Conservation (phyloP, 768 basidiomycete genomes). For the Leucocoprinus birnbaumii region DNA sequence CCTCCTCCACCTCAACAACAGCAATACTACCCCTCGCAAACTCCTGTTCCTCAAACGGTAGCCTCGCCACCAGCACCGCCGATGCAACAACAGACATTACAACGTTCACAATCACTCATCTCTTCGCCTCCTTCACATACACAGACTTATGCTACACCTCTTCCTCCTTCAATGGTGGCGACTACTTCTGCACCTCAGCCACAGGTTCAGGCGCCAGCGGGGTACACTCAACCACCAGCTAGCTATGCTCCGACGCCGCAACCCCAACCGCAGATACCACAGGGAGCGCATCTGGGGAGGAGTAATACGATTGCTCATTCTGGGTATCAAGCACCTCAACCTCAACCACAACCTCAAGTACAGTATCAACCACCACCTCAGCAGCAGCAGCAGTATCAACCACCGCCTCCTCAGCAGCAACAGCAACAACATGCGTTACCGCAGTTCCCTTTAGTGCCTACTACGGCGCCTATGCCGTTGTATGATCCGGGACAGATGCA, state of each 20-base stretch:
- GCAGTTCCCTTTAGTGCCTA: slow-evolving; percentile 66
- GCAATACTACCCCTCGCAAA: slow-evolving; percentile 12
- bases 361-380: slow-evolving; percentile 22
- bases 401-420: slow-evolving; percentile 21
- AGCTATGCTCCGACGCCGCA: slow-evolving; percentile 18
- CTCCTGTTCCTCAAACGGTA: slow-evolving; percentile 21
- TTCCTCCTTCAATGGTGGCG: slow-evolving; percentile 17
- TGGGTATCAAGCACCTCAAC: slow-evolving; percentile 25
- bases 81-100: slow-evolving; percentile 24
- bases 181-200: slow-evolving; percentile 20
- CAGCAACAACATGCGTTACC: slow-evolving; percentile 32
- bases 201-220: slow-evolving; percentile 14
- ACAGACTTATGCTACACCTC: slow-evolving; percentile 4
- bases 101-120: slow-evolving; percentile 17
- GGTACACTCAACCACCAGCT: slow-evolving; percentile 14
- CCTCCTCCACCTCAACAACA: slow-evolving; percentile 22
- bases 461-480: slow-evolving; percentile 44
- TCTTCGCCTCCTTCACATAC: slow-evolving; percentile 12
- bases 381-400: slow-evolving; percentile 6
- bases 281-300: slow-evolving; percentile 23
- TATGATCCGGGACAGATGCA: slow-evolving; percentile 51
- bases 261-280: slow-evolving; percentile 19
- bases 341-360: slow-evolving; percentile 14
- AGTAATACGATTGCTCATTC: slow-evolving; percentile 34
- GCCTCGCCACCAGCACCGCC: slow-evolving; percentile 24